Evolutionary conservation across 192 early-diverging fungal genomes (phyloP).

Genomic region (Rhizophlyctis rosea): DNA sequence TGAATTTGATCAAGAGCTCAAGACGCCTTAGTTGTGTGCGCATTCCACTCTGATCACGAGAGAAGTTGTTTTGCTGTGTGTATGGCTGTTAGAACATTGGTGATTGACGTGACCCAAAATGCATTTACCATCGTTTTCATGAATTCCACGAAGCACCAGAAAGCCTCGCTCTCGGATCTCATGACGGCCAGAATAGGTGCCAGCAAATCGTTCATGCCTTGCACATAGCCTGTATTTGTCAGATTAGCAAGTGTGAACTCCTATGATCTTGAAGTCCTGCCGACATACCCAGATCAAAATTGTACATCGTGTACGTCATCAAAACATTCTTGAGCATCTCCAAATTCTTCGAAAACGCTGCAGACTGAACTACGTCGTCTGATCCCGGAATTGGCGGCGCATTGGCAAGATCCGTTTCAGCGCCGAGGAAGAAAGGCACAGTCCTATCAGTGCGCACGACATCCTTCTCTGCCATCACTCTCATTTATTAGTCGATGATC

Average conservation of each 20-base stretch:
- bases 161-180: constrained; percentile 82
- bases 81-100: not conserved
- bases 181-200: constrained; percentile 87
- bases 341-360: constrained; percentile 59
- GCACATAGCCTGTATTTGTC: constrained; percentile 22
- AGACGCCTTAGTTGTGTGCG: constrained; percentile 79
- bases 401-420: constrained; percentile 38
- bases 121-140: constrained; percentile 80
- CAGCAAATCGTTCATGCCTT: constrained; percentile 96
- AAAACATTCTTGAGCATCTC: constrained; percentile 89
- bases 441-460: constrained; percentile 93
- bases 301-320: constrained; percentile 87
- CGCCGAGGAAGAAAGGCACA: constrained; percentile 66
- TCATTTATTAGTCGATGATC: not conserved
- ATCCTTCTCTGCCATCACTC: constrained; percentile 75
- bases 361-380: constrained; percentile 39
- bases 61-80: constrained; percentile 76
- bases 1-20: constrained; percentile 77
- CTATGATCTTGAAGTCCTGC: constrained; percentile 3
- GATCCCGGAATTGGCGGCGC: constrained; percentile 48
- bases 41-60: constrained; percentile 93
- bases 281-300: constrained; percentile 61
- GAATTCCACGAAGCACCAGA: constrained; percentile 88
- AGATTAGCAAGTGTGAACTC: constrained; percentile 6
- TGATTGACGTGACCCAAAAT: not conserved